phyloP scores from a whole-genome alignment of 139 green algal species.

The Trebouxia sp. region DNA sequence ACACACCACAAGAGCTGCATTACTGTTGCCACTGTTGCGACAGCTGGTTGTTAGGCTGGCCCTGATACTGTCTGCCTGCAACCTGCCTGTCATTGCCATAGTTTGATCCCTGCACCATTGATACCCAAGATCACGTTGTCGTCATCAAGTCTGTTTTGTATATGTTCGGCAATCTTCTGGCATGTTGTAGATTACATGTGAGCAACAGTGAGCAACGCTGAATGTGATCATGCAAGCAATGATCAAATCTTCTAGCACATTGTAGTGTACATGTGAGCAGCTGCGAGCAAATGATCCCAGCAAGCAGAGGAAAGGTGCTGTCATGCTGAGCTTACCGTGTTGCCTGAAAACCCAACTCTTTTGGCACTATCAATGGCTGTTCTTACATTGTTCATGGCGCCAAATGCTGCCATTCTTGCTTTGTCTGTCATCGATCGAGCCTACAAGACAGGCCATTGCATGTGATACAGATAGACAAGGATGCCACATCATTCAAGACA shows the following conservation, averaged over 20 bases:
- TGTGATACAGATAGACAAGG: not conserved
- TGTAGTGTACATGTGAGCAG: no score
- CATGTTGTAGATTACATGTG: no score
- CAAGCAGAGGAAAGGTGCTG: no score
- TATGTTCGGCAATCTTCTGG: no score
- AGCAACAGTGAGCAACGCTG: no score
- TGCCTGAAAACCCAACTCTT: not conserved
- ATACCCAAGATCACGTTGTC: no score
- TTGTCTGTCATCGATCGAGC: conserved; percentile 22
- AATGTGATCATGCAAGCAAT: not conserved
- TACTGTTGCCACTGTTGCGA: not conserved
- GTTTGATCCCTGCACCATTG: not conserved
- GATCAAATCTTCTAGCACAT: no score
- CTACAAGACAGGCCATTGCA: not conserved
- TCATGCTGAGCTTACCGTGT: not conserved
- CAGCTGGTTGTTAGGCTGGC: not conserved
- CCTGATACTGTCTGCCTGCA: not conserved
- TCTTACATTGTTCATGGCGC: conserved; percentile 21
- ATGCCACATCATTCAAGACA: no score
- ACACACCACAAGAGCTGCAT: no score
- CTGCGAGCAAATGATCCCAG: no score
- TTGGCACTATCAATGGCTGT: conserved; percentile 15
- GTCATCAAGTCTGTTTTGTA: no score
- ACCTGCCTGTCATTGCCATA: not conserved
- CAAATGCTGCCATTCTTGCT: conserved; percentile 10